Conservation (phyloP, 2,329 filamentous ascomycete species). For the Pseudogymnoascus pannorum region DNA sequence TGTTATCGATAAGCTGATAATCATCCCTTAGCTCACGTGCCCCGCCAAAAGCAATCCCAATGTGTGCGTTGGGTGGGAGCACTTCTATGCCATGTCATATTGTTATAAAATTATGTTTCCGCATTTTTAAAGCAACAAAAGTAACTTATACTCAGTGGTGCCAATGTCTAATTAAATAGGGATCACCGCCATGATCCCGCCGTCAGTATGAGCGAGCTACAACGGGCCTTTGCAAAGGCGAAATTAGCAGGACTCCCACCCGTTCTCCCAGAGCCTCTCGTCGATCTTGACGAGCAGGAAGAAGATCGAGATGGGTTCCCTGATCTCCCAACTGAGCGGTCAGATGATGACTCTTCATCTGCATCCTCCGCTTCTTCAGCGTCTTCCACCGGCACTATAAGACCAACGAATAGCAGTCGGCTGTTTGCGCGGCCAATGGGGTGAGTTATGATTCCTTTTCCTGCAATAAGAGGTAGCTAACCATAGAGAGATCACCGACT, state of each 20-base stretch:
- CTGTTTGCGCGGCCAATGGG: slow-evolving; percentile 65
- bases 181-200: slow-evolving; percentile 1
- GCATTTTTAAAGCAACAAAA: not conserved
- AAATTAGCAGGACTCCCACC: slow-evolving; percentile 59
- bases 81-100: not conserved
- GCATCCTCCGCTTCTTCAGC: slow-evolving; percentile 75
- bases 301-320: slow-evolving; percentile 34
- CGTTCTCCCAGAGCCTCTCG: slow-evolving; percentile 44
- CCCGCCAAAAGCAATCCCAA: not conserved
- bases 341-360: slow-evolving; percentile 62
- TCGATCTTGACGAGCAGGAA: slow-evolving; percentile 47
- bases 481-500: slow-evolving; percentile 23
- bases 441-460: slow-evolving; percentile 33
- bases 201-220: slow-evolving; percentile 67
- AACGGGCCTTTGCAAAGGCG: slow-evolving; percentile 69
- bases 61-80: not conserved
- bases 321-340: slow-evolving; percentile 28
- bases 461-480: slow-evolving; percentile 1
- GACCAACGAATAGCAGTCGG: slow-evolving; percentile 66
- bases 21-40: not conserved
- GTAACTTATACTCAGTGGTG: not conserved
- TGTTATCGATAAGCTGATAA: not conserved
- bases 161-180: not conserved
- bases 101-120: not conserved
- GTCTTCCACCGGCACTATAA: slow-evolving; percentile 87